Conservation (phyloP, 176 grass and related monocot genomes). For the Oryza australiensis region DNA sequence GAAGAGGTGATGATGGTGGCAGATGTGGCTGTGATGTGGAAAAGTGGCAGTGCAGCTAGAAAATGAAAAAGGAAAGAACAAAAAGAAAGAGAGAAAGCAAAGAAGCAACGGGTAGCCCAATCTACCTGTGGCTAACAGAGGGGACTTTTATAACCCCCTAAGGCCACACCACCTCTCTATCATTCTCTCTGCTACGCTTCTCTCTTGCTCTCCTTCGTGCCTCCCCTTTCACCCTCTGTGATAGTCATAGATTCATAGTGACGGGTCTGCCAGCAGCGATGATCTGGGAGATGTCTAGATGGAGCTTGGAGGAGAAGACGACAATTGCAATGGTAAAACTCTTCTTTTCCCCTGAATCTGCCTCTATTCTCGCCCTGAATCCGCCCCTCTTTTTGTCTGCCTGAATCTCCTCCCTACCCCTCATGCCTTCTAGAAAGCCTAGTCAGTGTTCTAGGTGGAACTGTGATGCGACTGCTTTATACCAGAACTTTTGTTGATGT, state of each 20-base stretch:
- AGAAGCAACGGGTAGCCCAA: neutral
- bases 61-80: neutral
- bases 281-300: neutral
- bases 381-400: neutral
- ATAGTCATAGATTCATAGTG: neutral
- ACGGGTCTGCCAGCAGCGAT: neutral
- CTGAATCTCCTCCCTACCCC: neutral
- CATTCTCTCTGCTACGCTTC: neutral
- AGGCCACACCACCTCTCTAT: neutral
- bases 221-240: neutral
- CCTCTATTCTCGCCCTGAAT: neutral
- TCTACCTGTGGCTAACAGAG: neutral
- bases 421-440: neutral
- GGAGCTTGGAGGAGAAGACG: neutral
- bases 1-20: neutral
- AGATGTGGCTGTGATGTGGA: neutral
- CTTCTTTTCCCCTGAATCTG: neutral
- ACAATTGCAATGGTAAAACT: neutral
- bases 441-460: neutral
- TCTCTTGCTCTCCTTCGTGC: neutral
- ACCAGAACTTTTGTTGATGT: too few species aligned
- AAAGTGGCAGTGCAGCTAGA: too few species aligned
- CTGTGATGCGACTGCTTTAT: too few species aligned
- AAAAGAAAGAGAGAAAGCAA: neutral
- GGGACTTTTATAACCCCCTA: neutral